Percentiles rank a stretch among this genome's conserved stretches.
These are phyloP conservation scores for Leptographium galeiforme DNA, from an alignment of 2,329 filamentous ascomycete genomes.

Conservation along the genomic window DNA sequence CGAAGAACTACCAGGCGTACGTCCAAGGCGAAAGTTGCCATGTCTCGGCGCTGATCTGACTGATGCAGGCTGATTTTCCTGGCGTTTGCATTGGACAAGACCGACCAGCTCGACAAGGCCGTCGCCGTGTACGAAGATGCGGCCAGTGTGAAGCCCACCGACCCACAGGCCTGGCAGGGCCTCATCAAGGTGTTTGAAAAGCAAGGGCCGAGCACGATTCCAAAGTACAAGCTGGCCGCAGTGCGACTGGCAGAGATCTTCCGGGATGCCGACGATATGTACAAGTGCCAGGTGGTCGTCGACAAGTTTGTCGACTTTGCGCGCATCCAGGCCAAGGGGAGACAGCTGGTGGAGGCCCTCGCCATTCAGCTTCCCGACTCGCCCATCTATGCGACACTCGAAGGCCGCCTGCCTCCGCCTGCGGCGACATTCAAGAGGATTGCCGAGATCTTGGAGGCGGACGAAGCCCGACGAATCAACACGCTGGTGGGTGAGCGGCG, in stretches of 20 bases:
- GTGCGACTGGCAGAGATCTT: constrained; percentile 65
- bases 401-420: constrained; percentile 72
- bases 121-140: constrained; percentile 66
- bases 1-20: constrained; percentile 70
- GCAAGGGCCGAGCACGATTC: constrained; percentile 54
- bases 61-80: constrained; percentile 54
- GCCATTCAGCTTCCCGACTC: constrained; percentile 66
- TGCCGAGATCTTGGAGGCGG: constrained; percentile 68
- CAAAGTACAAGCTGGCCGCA: constrained; percentile 61
- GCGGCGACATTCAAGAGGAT: constrained; percentile 69
- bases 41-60: neutral
- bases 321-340: constrained; percentile 55
- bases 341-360: constrained; percentile 65
- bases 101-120: constrained; percentile 55
- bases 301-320: constrained; percentile 70
- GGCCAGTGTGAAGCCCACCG: constrained; percentile 54
- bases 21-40: constrained; percentile 15
- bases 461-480: constrained; percentile 83
- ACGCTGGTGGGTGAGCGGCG: constrained; percentile 78
- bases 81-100: constrained; percentile 72
- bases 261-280: constrained; percentile 48
- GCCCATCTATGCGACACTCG: constrained; percentile 66
- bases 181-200: constrained; percentile 76
- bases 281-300: constrained; percentile 53
- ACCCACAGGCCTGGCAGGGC: constrained; percentile 84